Conservation (phyloP, 768 basidiomycete genomes). For the Amanita muscaria region DNA sequence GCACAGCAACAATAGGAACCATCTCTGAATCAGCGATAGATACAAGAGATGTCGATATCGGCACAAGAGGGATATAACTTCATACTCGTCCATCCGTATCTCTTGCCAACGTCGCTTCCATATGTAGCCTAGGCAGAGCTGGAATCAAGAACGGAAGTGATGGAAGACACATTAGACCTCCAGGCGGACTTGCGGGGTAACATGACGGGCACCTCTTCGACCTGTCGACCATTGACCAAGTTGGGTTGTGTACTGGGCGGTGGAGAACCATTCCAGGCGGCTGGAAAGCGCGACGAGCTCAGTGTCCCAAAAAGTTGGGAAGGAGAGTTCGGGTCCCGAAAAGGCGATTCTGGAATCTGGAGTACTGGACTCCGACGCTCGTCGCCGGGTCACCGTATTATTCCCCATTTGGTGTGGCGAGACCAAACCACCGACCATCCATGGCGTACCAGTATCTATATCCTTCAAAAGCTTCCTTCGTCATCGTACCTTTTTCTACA, state of each 20-base stretch:
- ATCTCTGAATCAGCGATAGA: too few relatives aligned
- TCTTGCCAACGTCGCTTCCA: constrained; percentile 4
- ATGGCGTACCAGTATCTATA: too few relatives aligned
- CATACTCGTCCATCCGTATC: constrained; percentile 30
- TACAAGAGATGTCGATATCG: constrained; percentile 28
- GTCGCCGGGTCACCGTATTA: too few relatives aligned
- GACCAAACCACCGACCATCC: too few relatives aligned
- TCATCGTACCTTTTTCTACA: too few relatives aligned
- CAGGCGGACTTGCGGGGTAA: not conserved
- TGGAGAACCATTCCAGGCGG: constrained; percentile 36
- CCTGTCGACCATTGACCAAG: not conserved
- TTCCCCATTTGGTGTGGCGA: too few relatives aligned
- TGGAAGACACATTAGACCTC: not conserved
- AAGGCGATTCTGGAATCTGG: too few relatives aligned
- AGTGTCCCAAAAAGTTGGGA: constrained; percentile 31
- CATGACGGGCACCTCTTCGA: constrained; percentile 1
- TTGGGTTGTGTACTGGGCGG: constrained; percentile 11
- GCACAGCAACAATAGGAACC: constrained; percentile 2
- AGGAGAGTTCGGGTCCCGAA: too few relatives aligned
- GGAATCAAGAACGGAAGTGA: constrained; percentile 1
- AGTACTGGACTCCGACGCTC: too few relatives aligned
- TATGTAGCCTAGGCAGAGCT: too few relatives aligned
- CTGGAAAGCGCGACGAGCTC: constrained; percentile 39
- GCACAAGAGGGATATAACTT: constrained; percentile 72
- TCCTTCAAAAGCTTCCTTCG: too few relatives aligned